Evolutionary conservation across 139 green algal species (phyloP), one percentile per base, ranked within the genome.

Genomic region (Coccomyxa sp.): DNA sequence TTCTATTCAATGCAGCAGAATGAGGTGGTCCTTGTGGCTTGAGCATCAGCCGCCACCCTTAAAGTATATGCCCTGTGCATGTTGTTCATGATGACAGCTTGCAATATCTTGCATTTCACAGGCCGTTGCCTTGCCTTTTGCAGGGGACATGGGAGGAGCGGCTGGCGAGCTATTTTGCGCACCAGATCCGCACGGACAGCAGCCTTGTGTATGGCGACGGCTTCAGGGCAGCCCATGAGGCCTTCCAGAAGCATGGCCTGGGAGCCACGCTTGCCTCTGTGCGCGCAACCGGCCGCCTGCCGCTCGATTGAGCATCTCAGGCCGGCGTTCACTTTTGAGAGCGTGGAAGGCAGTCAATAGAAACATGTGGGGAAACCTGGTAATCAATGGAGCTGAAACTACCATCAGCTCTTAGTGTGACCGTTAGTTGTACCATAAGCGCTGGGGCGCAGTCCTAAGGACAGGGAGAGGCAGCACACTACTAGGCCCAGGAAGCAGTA

Each of bases 141-240:
- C 76, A 88, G 85, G 81, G 81, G 0, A 59, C 30, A 11, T 92
- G 88, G 76, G 87, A 95, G 84, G 86, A 94, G 86, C 82, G 93
- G 27, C 87, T 95, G 77, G 86, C 84, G 0, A 88, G 84, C 71
- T 98, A 91, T 87, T 92, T 95, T 60, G 86, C 82, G 13, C 88
- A 96, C 86, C 90, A 97, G 83, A 97, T 99, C 58, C 88, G 91
- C n/a, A 91, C 85, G 18, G 93, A 99, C 83, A 84, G 86, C 0
- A 92, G 86, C 16, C 82, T 86, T 7, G 88, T 97, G 25, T 98
- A 99, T 84, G 96, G 96, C 1, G 95, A 97, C 10, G 95, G 96
- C 18, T 97, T 98, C 59, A 66, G 96, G 10, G 79, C 84, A 15
- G 95, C 92, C 1, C 89, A 94, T 59, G 94, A 94, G 66, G 91